Conservation (phyloP, 1,139 yeast species). For the Saccharomyces hybrid region DNA sequence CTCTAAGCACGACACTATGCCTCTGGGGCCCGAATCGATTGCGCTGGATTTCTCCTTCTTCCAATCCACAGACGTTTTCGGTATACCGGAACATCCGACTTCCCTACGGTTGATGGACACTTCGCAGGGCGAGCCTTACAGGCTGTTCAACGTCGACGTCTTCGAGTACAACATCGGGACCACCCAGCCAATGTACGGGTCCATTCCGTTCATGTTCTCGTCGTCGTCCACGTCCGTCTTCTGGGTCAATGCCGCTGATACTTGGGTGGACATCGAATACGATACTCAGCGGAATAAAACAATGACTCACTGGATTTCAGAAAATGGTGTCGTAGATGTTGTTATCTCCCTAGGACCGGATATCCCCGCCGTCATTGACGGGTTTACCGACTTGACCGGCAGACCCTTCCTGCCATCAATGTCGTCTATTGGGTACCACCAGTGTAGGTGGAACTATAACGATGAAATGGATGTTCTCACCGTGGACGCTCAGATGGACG, state of each 20-base stretch:
- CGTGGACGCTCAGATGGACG: constrained; percentile 64
- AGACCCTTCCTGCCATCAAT: constrained; percentile 65
- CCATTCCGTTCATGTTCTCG: constrained; percentile 75
- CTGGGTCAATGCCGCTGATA: constrained; percentile 92
- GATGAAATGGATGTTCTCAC: constrained; percentile 75
- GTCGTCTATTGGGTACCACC: constrained; percentile 85
- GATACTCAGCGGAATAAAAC: constrained; percentile 15
- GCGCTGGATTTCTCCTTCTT: constrained; percentile 67
- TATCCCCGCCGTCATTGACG: constrained; percentile 50
- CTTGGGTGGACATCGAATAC: constrained; percentile 67
- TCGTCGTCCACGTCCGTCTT: constrained; percentile 65
- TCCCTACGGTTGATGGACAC: constrained; percentile 63
- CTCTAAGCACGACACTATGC: constrained; percentile 50
- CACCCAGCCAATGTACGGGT: constrained; percentile 86
- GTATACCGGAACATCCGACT: constrained; percentile 95
- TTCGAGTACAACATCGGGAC: constrained; percentile 85
- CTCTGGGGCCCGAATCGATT: constrained; percentile 86
- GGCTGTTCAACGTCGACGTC: constrained; percentile 86
- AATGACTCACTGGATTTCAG: constrained; percentile 87
- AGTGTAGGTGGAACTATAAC: constrained; percentile 95
- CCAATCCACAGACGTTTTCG: constrained; percentile 61
- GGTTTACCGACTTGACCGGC: constrained; percentile 74
- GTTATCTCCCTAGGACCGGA: constrained; percentile 54
- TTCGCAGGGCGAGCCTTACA: constrained; percentile 58
- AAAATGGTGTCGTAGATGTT: constrained; percentile 74